Percentiles rank a stretch among this genome's conserved stretches.
These are phyloP conservation scores for Perkinsus marinus DNA, from an alignment of 169 alveolate species.

Conservation along the genomic window DNA sequence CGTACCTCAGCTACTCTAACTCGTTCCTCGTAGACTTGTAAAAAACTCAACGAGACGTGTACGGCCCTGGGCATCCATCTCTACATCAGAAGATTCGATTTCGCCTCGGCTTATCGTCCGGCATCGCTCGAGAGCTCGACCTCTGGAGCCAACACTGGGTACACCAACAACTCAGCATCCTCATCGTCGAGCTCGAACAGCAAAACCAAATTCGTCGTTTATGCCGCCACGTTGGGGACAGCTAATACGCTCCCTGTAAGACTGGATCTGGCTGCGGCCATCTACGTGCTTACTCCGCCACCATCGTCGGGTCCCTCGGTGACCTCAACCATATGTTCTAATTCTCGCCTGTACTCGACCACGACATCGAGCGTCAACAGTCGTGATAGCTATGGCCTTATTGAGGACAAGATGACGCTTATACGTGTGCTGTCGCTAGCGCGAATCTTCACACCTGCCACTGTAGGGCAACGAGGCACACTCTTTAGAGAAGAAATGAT, in stretches of 20 bases:
- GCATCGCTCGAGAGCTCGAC: too few relatives aligned
- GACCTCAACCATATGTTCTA: background rate
- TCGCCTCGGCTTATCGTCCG: background rate
- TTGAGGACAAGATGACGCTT: background rate
- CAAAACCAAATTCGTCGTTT: background rate
- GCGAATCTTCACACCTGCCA: background rate
- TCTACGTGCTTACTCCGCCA: background rate
- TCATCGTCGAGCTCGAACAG: background rate
- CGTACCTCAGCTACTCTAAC: background rate
- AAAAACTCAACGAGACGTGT: background rate
- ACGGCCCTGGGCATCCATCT: background rate
- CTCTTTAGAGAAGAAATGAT: background rate
- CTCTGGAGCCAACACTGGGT: too few relatives aligned
- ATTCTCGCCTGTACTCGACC: background rate
- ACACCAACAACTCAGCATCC: too few relatives aligned
- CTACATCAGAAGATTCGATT: background rate
- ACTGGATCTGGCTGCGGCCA: background rate
- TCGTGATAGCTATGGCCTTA: background rate
- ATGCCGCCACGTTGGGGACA: background rate
- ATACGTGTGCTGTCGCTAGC: background rate
- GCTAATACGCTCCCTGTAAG: background rate
- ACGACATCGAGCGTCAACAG: background rate
- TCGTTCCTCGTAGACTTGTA: background rate
- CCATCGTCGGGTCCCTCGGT: background rate
- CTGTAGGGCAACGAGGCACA: background rate